phyloP scores from a whole-genome alignment of 306 rosid genomes.

The Ochetophila trinervis region DNA sequence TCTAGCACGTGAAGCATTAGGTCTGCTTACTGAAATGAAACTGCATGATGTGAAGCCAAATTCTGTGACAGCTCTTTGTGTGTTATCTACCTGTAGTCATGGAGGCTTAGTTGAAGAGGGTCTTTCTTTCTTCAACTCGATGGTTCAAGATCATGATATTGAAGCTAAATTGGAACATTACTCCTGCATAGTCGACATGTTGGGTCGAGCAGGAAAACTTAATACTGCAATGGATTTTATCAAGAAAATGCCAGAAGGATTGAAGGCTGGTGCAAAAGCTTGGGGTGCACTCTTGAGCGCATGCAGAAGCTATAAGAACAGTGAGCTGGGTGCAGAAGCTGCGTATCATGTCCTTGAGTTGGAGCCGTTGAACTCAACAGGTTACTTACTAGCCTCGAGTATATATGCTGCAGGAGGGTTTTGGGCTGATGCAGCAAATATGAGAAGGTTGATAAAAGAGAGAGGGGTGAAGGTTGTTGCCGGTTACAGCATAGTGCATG shows the following conservation, averaged over 20 bases:
- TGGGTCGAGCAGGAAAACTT: slow-evolving; percentile 44
- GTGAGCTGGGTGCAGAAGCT: slow-evolving; percentile 25
- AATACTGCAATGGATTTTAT: slow-evolving; percentile 36
- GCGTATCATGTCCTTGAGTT: slow-evolving; percentile 27
- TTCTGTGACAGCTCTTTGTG: slow-evolving; percentile 34
- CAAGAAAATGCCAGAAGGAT: slow-evolving; percentile 31
- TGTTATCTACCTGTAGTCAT: slow-evolving; percentile 44
- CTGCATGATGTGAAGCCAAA: slow-evolving; percentile 33
- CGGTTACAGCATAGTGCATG: slow-evolving; percentile 42
- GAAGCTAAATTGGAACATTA: slow-evolving; percentile 39
- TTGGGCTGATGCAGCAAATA: slow-evolving; percentile 30
- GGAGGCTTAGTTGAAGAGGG: slow-evolving; percentile 47
- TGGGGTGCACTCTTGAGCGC: slow-evolving; percentile 46
- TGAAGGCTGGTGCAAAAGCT: slow-evolving; percentile 31
- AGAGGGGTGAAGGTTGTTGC: slow-evolving; percentile 38
- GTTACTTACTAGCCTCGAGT: slow-evolving; percentile 39
- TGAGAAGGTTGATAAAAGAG: slow-evolving; percentile 39
- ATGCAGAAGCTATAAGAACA: slow-evolving; percentile 35
- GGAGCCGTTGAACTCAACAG: slow-evolving; percentile 34
- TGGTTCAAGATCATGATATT: slow-evolving; percentile 31
- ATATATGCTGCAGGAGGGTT: slow-evolving; percentile 33
- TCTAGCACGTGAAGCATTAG: slow-evolving; percentile 32
- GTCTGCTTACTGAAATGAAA: slow-evolving; percentile 32
- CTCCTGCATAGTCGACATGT: slow-evolving; percentile 45
- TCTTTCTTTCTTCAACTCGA: slow-evolving; percentile 29